These are phyloP conservation scores for Primulina huaijiensis DNA, from an alignment of 257 asterid species.

Conservation along the genomic window DNA sequence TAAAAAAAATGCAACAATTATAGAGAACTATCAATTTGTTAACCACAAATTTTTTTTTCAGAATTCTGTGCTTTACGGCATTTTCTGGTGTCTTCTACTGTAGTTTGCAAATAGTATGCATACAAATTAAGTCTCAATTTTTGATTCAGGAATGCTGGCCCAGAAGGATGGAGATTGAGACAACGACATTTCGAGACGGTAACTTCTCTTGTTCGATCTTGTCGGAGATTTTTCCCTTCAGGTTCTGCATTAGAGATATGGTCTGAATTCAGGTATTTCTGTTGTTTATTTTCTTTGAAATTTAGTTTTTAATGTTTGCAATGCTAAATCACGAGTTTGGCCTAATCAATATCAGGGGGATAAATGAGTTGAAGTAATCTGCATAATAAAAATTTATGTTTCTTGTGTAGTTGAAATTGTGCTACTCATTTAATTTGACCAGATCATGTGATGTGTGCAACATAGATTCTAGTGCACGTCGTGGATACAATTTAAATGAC, in stretches of 20 bases:
- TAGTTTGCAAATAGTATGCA: constrained; percentile 12
- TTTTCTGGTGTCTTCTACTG: constrained; percentile 15
- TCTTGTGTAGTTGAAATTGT: neutral
- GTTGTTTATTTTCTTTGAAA: constrained; percentile 15
- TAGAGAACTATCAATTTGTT: too few species aligned
- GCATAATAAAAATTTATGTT: neutral
- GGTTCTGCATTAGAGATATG: constrained; percentile 91
- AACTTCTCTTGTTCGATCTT: constrained; percentile 84
- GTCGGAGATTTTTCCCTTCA: constrained; percentile 86
- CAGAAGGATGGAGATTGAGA: constrained; percentile 97
- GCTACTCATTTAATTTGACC: neutral
- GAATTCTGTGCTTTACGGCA: constrained; percentile 23
- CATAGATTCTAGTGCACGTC: neutral
- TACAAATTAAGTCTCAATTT: constrained; percentile 24
- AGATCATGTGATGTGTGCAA: neutral
- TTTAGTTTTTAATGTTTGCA: neutral
- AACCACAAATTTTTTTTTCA: too few species aligned
- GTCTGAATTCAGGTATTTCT: constrained; percentile 82
- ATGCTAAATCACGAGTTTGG: constrained; percentile 13
- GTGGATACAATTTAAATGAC: too few species aligned
- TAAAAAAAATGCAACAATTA: too few species aligned
- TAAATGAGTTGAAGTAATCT: constrained; percentile 2
- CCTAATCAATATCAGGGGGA: constrained; percentile 2
- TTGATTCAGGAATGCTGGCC: constrained; percentile 82
- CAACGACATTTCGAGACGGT: constrained; percentile 86